These are phyloP conservation scores for Yamadazyma laniorum DNA, from an alignment of 805 yeast species.

Conservation along the genomic window DNA sequence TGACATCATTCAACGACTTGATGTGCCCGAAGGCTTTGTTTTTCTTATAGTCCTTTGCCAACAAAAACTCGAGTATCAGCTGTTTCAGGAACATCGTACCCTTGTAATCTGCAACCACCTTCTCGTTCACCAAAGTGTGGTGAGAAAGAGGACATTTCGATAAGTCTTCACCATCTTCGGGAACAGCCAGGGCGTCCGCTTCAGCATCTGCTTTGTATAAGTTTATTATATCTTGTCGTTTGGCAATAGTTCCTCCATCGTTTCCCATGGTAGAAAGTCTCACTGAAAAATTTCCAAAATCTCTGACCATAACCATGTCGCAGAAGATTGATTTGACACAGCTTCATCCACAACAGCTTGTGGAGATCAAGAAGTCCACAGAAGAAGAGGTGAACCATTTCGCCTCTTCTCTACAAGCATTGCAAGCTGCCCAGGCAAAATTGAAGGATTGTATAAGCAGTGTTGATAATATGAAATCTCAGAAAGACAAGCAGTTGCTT, in stretches of 20 bases:
- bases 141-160: slow-evolving; percentile 45
- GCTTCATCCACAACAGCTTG: slow-evolving; percentile 79
- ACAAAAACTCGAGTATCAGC: slow-evolving; percentile 54
- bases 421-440: slow-evolving; percentile 77
- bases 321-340: slow-evolving; percentile 57
- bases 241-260: slow-evolving; percentile 75
- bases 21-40: slow-evolving; percentile 21
- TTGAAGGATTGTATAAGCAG: slow-evolving; percentile 78
- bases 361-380: slow-evolving; percentile 77
- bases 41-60: slow-evolving; percentile 31
- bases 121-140: slow-evolving; percentile 38
- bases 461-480: slow-evolving; percentile 52
- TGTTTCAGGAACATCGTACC: slow-evolving; percentile 70
- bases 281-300: slow-evolving; percentile 4
- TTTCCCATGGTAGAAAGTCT: slow-evolving; percentile 30
- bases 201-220: slow-evolving; percentile 16
- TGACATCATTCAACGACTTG: slow-evolving; percentile 23
- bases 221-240: slow-evolving; percentile 49
- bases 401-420: slow-evolving; percentile 77
- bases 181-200: neutral
- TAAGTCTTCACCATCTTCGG: slow-evolving; percentile 9
- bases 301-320: slow-evolving; percentile 7
- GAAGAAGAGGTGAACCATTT: slow-evolving; percentile 86
- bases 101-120: slow-evolving; percentile 64
- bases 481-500: slow-evolving; percentile 50